Percentiles rank a stretch among this genome's conserved stretches.
These are phyloP conservation scores for Plectosphaerella cucumerina DNA, from an alignment of 2,329 filamentous ascomycete genomes.

Conservation along the genomic window DNA sequence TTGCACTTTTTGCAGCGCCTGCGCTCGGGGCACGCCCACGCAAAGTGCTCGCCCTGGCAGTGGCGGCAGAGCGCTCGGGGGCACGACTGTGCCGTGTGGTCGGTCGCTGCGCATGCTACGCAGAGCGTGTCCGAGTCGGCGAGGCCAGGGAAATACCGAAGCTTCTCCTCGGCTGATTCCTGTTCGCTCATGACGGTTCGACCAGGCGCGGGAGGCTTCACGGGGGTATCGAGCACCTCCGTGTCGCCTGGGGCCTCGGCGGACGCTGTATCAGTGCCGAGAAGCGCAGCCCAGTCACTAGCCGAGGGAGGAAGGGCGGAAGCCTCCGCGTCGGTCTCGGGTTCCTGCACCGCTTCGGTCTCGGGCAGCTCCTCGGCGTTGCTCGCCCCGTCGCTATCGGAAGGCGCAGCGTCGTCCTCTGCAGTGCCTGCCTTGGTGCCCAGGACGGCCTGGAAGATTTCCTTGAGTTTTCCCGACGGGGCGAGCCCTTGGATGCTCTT, in stretches of 20 bases:
- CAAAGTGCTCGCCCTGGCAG: constrained; percentile 44
- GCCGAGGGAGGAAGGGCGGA: too few species aligned
- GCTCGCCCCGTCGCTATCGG: too few species aligned
- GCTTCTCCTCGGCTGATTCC: constrained; percentile 34
- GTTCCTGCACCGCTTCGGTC: too few species aligned
- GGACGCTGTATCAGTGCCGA: background rate
- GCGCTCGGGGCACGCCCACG: constrained; percentile 45
- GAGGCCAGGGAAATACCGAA: constrained; percentile 48
- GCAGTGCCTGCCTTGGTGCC: too few species aligned
- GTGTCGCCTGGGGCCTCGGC: background rate
- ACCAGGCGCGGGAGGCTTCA: constrained; percentile 10
- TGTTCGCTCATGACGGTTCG: constrained; percentile 11
- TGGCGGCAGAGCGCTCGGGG: constrained; percentile 42
- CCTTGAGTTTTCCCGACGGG: too few species aligned
- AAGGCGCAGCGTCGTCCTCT: too few species aligned
- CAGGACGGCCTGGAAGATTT: too few species aligned
- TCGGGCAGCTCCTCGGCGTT: too few species aligned
- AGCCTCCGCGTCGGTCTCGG: too few species aligned
- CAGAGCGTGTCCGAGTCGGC: constrained; percentile 40
- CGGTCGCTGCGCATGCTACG: constrained; percentile 43
- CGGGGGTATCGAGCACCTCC: too few species aligned
- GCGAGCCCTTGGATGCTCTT: too few species aligned
- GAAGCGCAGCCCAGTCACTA: background rate
- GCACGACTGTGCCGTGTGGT: constrained; percentile 42
- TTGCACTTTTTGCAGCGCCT: constrained; percentile 55